phyloP scores from a whole-genome alignment of 345 rosid genomes.

The Bruguiera sexangula region DNA sequence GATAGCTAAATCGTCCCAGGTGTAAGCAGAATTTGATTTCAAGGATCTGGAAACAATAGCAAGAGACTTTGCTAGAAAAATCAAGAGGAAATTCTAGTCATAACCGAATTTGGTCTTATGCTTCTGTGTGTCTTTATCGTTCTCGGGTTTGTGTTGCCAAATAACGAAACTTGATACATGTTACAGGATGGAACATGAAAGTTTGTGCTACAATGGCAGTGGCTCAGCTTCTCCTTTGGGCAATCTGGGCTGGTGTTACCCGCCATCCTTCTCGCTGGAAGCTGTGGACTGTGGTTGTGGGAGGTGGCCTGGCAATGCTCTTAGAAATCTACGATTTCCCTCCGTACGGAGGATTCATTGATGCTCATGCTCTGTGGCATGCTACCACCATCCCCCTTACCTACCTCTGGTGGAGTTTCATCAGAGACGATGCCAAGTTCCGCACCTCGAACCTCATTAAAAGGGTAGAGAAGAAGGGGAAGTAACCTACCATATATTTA shows the following conservation, averaged over 20 bases:
- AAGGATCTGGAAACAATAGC: too few species aligned
- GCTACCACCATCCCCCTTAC: constrained; percentile 67
- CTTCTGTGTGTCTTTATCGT: constrained; percentile 22
- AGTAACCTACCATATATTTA: too few species aligned
- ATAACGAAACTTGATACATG: background rate
- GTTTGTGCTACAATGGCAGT: constrained; percentile 62
- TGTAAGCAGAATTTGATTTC: too few species aligned
- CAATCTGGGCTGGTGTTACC: constrained; percentile 67
- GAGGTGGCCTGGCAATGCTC: constrained; percentile 53
- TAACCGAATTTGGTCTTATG: too few species aligned
- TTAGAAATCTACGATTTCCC: constrained; percentile 69
- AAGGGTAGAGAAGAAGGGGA: constrained; percentile 30
- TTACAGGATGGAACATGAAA: constrained; percentile 53
- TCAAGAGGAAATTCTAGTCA: too few species aligned
- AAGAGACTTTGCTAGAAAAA: too few species aligned
- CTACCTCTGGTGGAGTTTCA: constrained; percentile 87
- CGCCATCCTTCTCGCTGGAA: constrained; percentile 77
- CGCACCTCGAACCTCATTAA: constrained; percentile 53
- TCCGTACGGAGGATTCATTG: constrained; percentile 62
- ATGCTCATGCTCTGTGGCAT: constrained; percentile 80
- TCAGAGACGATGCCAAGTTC: constrained; percentile 70
- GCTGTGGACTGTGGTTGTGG: constrained; percentile 59
- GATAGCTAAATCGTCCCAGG: too few species aligned
- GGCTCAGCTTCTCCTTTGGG: constrained; percentile 76
- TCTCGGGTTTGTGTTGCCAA: background rate